phyloP scores from a whole-genome alignment of 768 basidiomycete genomes.

The Leccinum pellstonianum region DNA sequence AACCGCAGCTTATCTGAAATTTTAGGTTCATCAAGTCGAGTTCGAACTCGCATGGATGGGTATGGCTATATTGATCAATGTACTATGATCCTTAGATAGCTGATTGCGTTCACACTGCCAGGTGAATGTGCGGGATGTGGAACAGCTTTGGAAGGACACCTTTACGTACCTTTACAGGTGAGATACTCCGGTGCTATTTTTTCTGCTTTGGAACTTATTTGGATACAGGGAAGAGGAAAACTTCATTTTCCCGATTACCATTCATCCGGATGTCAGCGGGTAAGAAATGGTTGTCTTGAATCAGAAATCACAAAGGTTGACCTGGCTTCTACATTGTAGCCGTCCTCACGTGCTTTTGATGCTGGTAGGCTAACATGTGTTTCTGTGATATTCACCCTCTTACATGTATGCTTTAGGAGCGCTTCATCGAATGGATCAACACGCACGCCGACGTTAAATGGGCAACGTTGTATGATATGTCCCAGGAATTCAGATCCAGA shows the following conservation, averaged over 20 bases:
- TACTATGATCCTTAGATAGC: not conserved
- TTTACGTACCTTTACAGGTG: conserved; percentile 68
- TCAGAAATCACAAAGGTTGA: not conserved
- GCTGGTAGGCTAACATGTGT: conserved; percentile 43
- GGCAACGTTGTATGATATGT: conserved; percentile 70
- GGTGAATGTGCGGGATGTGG: conserved; percentile 65
- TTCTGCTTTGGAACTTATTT: not conserved
- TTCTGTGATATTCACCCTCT: not conserved
- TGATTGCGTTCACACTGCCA: conserved; percentile 17
- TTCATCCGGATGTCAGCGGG: conserved; percentile 78
- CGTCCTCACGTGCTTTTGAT: conserved; percentile 72
- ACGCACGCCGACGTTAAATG: conserved; percentile 67
- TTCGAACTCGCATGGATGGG: conserved; percentile 73
- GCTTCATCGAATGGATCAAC: conserved; percentile 75
- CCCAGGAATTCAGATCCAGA: conserved; percentile 56
- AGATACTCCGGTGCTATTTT: not conserved
- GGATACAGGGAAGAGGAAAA: conserved; percentile 53
- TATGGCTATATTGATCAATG: conserved; percentile 21
- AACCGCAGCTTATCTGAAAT: not conserved
- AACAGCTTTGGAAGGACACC: conserved; percentile 75
- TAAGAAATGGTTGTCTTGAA: conserved; percentile 27
- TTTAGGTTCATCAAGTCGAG: conserved; percentile 66
- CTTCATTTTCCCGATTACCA: conserved; percentile 74
- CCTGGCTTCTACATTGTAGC: conserved; percentile 30
- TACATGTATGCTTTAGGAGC: conserved; percentile 41